Base-by-base conservation (phyloP, 1,139 yeast species). In the Sporopachydermia cereana region DNA sequence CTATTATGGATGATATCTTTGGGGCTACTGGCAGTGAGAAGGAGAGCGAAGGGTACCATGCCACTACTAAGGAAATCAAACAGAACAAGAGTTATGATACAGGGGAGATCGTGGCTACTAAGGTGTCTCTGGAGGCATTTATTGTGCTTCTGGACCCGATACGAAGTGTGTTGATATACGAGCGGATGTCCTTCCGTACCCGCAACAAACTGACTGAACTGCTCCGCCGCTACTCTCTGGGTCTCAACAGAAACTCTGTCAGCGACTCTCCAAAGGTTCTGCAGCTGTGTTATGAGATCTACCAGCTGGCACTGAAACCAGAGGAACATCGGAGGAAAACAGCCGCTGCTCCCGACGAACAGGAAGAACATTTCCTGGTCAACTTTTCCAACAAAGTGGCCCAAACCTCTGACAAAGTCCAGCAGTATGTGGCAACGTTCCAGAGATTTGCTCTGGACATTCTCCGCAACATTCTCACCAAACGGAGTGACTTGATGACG, bases 11-110 rank as follows among this genome's bases (percentile, higher is more conserved):
- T 57, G 96, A 91, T 57, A 75, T 79, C 2, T 89, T 91, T 62
- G 99, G 98, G 17, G 76, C 83, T 3, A 86, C 95, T 5, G 95
- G 96, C 34, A 82, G 82, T 57, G 98, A 91, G 58, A 91, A 93
- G 59, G 98, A 91, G 53, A 89, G 93, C 16, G 96, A 88, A 51
- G 96, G 89, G 24, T 91, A 91, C 57, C 77, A 76, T 45, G 80
- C 86, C 44, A 80, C 80, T 50, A 84, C 88, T 80, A 85, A 84
- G 55, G 98, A 91, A 67, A 93, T 91, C 39, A 88, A 85, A 57
- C 81, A 79, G 54, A 85, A 85, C 57, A 88, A 85, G 63, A 83
- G 96, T 68, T 84, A 69, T 58, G 97, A 91, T 54, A 79, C 94
- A 3, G 93, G 82, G 36, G 95, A 89, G 60, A 66, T 88, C 20